These are phyloP conservation scores for Tetracladium maxilliforme DNA, from an alignment of 2,329 filamentous ascomycete genomes.

Conservation along the genomic window DNA sequence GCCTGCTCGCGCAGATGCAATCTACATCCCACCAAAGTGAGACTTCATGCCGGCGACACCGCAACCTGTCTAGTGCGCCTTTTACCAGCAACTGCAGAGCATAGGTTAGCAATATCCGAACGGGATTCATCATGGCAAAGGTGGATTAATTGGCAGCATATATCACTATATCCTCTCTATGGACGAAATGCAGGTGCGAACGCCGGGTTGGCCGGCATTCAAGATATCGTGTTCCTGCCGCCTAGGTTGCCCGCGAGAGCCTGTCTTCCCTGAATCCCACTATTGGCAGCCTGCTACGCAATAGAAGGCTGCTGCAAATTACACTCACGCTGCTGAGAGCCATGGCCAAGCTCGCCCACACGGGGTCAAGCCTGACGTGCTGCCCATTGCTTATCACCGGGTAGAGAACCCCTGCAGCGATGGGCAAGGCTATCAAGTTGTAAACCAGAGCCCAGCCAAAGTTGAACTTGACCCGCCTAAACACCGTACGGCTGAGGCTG, in stretches of 20 bases:
- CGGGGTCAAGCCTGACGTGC: slow-evolving; percentile 56
- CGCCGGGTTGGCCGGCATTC: no score
- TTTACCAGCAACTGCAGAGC: no score
- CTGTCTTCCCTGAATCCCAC: slow-evolving; percentile 16
- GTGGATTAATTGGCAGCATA: no score
- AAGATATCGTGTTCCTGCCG: no score
- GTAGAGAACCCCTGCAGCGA: slow-evolving; percentile 52
- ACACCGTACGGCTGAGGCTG: slow-evolving; percentile 42
- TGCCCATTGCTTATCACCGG: slow-evolving; percentile 31
- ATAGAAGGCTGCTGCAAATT: slow-evolving; percentile 62
- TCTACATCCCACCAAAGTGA: no score
- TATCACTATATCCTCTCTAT: no score
- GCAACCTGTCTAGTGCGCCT: no score
- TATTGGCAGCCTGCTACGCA: slow-evolving; percentile 28
- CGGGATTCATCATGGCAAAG: no score
- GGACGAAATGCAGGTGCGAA: no score
- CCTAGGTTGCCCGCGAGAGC: slow-evolving; percentile 5
- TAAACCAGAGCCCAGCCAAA: slow-evolving; percentile 55
- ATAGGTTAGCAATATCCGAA: no score
- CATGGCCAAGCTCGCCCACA: slow-evolving; percentile 88
- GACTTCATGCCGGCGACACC: no score
- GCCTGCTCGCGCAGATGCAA: no score
- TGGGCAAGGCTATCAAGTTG: slow-evolving; percentile 46
- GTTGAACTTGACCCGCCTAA: slow-evolving; percentile 51
- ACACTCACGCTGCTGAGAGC: slow-evolving; percentile 84